Evolutionary conservation across 208 protist species (phyloP).

Genomic region (Phytomonas sp.): DNA sequence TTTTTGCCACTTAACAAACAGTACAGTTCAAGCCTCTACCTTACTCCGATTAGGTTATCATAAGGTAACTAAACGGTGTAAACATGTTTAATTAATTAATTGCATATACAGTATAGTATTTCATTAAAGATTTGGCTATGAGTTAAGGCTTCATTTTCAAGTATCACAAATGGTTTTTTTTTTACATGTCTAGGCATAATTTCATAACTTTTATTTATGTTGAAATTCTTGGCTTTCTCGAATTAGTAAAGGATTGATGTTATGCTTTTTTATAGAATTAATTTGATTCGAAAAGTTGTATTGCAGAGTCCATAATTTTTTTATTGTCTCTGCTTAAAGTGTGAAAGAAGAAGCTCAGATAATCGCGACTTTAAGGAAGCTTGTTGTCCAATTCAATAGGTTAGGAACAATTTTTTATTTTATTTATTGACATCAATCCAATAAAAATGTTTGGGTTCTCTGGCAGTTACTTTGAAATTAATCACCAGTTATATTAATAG

Average conservation of each 20-base stretch:
- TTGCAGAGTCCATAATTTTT: neutral
- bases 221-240: no score
- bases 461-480: neutral
- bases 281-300: no score
- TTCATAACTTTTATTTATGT: no score
- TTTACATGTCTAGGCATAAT: no score
- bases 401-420: neutral
- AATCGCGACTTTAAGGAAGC: neutral
- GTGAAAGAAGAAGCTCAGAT: neutral
- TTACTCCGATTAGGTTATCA: constrained; percentile 32
- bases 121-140: no score
- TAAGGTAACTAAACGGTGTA: constrained; percentile 9
- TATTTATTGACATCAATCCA: neutral
- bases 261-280: no score
- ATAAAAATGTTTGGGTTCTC: neutral
- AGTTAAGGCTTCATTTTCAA: no score
- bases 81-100: constrained; percentile 18
- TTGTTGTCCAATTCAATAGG: neutral
- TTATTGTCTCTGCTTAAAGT: neutral
- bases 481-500: neutral
- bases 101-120: no score
- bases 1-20: constrained; percentile 80
- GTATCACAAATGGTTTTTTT: no score
- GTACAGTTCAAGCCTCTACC: constrained; percentile 55
- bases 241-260: no score